phyloP scores from a whole-genome alignment of 1,139 yeast species.

The Candida tropicalis region DNA sequence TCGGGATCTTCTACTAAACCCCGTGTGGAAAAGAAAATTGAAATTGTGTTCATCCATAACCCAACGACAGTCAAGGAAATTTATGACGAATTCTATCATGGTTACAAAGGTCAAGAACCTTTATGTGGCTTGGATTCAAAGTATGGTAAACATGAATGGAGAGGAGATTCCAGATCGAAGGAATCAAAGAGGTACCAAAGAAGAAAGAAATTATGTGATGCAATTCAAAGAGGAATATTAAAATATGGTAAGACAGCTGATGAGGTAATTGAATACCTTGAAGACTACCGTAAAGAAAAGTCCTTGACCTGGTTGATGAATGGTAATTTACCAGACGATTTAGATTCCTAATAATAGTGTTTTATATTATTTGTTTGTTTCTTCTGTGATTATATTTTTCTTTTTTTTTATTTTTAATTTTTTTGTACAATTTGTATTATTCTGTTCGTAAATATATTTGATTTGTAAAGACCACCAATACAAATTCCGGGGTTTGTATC shows the following conservation, averaged over 20 bases:
- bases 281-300: conserved; percentile 47
- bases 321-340: conserved; percentile 47
- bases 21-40: conserved; percentile 31
- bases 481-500: too few relatives aligned
- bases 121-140: conserved; percentile 46
- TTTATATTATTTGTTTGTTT: not conserved
- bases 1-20: conserved; percentile 20
- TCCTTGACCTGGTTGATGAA: conserved; percentile 54
- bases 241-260: conserved; percentile 46
- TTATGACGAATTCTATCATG: conserved; percentile 50
- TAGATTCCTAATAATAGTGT: conserved; percentile 15
- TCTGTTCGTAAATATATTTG: too few relatives aligned
- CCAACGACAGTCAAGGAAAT: conserved; percentile 51
- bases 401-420: not conserved
- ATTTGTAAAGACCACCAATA: too few relatives aligned
- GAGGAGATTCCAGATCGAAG: conserved; percentile 52
- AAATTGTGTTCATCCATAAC: conserved; percentile 45
- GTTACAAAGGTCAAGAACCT: conserved; percentile 50
- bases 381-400: conserved; percentile 1
- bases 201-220: conserved; percentile 48
- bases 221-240: conserved; percentile 44
- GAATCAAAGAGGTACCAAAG: conserved; percentile 50
- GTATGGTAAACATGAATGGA: conserved; percentile 50
- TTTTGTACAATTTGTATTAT: conserved; percentile 2
- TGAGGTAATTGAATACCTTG: conserved; percentile 46